phyloP scores from a whole-genome alignment of 495 filamentous ascomycete species.

The Podospora australis region DNA sequence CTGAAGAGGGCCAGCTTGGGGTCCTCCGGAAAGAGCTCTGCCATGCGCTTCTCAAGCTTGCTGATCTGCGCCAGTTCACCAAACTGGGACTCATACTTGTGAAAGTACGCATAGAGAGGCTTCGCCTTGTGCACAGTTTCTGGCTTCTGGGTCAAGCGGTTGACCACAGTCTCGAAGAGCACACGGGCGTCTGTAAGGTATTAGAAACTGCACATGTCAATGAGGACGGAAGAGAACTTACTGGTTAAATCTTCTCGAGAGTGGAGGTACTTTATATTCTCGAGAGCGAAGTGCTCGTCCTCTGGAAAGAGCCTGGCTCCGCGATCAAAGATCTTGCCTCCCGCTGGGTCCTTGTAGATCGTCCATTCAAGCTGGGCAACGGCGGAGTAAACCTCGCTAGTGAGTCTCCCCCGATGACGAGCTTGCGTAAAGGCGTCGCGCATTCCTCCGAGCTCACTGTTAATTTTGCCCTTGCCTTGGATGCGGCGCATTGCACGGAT shows the following conservation, averaged over 20 bases:
- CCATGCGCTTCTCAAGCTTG: slow-evolving; percentile 88
- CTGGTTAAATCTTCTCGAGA: slow-evolving; percentile 87
- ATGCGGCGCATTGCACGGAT: slow-evolving; percentile 91
- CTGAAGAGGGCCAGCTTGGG: slow-evolving; percentile 68
- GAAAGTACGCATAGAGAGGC: slow-evolving; percentile 79
- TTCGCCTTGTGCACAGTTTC: slow-evolving; percentile 70
- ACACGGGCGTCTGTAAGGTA: slow-evolving; percentile 72
- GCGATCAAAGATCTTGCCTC: slow-evolving; percentile 89
- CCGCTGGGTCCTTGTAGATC: slow-evolving; percentile 88
- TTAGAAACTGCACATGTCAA: background rate
- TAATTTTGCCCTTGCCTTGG: slow-evolving; percentile 72
- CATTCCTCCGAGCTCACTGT: slow-evolving; percentile 64
- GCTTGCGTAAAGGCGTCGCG: slow-evolving; percentile 84
- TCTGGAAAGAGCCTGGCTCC: slow-evolving; percentile 88
- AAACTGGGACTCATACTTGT: slow-evolving; percentile 89
- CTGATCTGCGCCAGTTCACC: slow-evolving; percentile 83
- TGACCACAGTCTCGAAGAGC: slow-evolving; percentile 88
- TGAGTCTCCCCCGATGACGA: slow-evolving; percentile 74
- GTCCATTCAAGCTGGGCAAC: slow-evolving; percentile 88
- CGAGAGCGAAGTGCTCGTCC: slow-evolving; percentile 83
- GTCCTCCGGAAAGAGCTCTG: slow-evolving; percentile 83
- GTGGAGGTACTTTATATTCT: slow-evolving; percentile 91
- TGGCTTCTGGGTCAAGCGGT: slow-evolving; percentile 64
- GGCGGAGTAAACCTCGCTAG: slow-evolving; percentile 88
- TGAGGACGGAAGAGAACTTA: slow-evolving; percentile 42